phyloP scores from a whole-genome alignment of 1,139 yeast species.

The Arxiozyma slooffiae region DNA sequence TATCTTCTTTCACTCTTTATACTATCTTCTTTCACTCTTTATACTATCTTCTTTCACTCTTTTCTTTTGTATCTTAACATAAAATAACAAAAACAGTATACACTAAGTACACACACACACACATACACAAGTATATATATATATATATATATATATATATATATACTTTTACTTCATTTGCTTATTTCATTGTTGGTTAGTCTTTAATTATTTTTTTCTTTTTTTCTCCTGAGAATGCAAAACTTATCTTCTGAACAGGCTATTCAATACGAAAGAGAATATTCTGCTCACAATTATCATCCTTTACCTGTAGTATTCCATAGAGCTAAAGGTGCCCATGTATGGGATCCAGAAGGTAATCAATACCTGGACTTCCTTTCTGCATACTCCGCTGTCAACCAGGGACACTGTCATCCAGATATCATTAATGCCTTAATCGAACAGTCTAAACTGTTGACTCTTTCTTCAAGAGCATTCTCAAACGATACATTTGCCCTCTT shows the following conservation, averaged over 20 bases:
- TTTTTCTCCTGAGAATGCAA: neutral
- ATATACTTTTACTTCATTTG: neutral
- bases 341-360: constrained; percentile 95
- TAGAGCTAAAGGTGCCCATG: constrained; percentile 82
- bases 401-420: constrained; percentile 96
- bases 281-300: constrained; percentile 95
- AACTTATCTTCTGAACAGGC: constrained; percentile 52
- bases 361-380: constrained; percentile 80
- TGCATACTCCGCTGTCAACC: constrained; percentile 95
- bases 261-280: constrained; percentile 57
- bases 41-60: no score
- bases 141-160: no score
- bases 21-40: no score
- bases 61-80: no score
- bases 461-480: constrained; percentile 88
- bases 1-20: no score
- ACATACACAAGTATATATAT: neutral
- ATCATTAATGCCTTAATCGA: constrained; percentile 76
- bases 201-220: no score
- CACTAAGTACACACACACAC: no score
- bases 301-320: constrained; percentile 92
- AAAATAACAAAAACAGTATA: no score
- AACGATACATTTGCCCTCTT: constrained; percentile 80
- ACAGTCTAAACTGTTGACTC: constrained; percentile 75
- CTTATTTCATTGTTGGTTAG: no score